Evolutionary conservation across 352 stramenopile species (phyloP).

Genomic region (Elongisporangium anandrum): DNA sequence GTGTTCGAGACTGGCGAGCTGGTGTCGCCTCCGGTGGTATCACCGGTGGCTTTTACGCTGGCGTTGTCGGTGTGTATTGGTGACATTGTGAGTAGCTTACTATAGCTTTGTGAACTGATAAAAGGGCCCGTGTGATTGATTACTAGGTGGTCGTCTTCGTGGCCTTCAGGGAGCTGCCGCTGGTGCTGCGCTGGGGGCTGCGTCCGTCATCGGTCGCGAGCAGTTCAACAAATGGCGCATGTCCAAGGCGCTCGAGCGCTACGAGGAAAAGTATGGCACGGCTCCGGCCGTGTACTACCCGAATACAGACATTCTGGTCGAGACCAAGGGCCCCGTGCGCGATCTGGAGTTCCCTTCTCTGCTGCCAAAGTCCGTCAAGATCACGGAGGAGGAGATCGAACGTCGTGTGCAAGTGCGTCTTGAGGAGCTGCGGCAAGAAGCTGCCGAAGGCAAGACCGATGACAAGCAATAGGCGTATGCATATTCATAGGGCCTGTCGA

Average conservation of each 20-base stretch:
- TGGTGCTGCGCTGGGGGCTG: constrained; percentile 51
- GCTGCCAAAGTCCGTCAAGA: constrained; percentile 61
- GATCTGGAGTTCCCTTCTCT: constrained; percentile 68
- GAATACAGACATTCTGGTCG: constrained; percentile 51
- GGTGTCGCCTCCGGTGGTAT: constrained; percentile 47
- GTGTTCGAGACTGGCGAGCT: constrained; percentile 59
- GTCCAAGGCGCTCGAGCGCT: constrained; percentile 67
- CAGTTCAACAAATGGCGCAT: constrained; percentile 79
- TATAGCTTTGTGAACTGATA: not conserved
- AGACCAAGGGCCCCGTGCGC: constrained; percentile 49
- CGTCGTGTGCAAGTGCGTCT: constrained; percentile 68
- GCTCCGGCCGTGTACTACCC: constrained; percentile 61
- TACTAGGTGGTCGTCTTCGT: constrained; percentile 61
- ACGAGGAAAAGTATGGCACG: constrained; percentile 74
- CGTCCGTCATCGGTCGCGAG: constrained; percentile 56
- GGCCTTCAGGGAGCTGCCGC: constrained; percentile 64
- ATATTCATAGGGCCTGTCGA: not conserved
- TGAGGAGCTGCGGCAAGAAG: constrained; percentile 49
- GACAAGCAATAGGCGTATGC: constrained; percentile 1
- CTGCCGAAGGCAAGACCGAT: constrained; percentile 12
- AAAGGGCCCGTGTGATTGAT: not conserved
- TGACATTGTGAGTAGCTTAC: no score
- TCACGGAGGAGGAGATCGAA: constrained; percentile 76
- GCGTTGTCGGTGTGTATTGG: constrained; percentile 47
- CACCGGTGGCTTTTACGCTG: constrained; percentile 71